Evolutionary conservation across 495 filamentous ascomycete genomes (phyloP).

Genomic region (Tuber magnatum): DNA sequence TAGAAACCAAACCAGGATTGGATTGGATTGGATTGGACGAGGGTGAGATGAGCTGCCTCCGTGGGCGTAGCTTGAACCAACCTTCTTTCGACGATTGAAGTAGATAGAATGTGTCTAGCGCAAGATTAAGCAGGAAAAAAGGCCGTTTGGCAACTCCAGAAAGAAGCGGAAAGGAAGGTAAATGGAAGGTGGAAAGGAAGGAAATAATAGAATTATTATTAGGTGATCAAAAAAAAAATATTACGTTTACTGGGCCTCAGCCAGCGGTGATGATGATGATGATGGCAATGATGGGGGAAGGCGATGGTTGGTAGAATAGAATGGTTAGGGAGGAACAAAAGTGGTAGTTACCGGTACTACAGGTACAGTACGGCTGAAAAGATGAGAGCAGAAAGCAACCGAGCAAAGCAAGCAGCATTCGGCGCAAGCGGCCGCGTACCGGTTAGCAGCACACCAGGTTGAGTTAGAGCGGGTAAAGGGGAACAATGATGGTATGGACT

Average conservation of each 20-base stretch:
- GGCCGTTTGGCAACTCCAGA: neutral
- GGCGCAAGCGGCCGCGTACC: neutral
- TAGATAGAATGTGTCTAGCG: neutral
- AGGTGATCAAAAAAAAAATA: neutral
- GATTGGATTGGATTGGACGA: slow-evolving; percentile 3
- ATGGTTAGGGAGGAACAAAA: neutral
- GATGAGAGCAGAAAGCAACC: neutral
- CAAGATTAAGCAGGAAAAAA: neutral
- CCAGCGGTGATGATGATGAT: neutral
- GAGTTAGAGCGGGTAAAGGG: slow-evolving; percentile 5
- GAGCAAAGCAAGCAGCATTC: neutral
- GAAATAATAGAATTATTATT: slow-evolving; percentile 2
- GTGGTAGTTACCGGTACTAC: neutral
- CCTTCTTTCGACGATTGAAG: neutral
- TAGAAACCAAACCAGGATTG: slow-evolving; percentile 27
- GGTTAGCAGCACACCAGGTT: neutral
- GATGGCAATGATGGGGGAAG: neutral
- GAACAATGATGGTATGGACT: neutral
- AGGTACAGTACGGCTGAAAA: neutral
- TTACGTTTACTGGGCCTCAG: neutral
- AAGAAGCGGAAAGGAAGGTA: neutral
- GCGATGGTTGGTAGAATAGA: neutral
- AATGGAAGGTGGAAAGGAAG: neutral
- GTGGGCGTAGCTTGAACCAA: neutral
- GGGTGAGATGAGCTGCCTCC: neutral